A percentile compares a stretch with the other conserved stretches of the same genome.
phyloP scores from a whole-genome alignment of 2,329 filamentous ascomycete genomes.

The Mollisia scopiformis region DNA sequence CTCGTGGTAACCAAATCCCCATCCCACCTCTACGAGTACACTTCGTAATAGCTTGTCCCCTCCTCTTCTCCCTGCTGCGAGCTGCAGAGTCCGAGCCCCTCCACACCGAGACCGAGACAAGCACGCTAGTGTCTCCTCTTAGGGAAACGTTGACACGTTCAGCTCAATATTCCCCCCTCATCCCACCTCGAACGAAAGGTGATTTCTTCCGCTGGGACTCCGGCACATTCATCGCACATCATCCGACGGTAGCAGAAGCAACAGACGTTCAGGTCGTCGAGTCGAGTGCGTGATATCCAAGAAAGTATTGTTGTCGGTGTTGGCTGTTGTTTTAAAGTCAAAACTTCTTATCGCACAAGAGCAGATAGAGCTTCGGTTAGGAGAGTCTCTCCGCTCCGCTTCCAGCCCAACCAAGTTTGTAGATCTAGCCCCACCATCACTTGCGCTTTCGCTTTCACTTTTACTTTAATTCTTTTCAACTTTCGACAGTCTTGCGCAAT shows the following conservation, averaged over 20 bases:
- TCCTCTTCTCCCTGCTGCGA: neutral
- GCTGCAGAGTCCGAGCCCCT: neutral
- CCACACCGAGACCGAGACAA: neutral
- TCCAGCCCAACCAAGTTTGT: neutral
- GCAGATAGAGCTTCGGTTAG: neutral
- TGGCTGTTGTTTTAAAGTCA: neutral
- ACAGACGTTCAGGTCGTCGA: neutral
- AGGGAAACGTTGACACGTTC: neutral
- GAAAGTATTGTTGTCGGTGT: neutral
- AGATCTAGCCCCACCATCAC: neutral
- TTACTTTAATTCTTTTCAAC: too few relatives aligned
- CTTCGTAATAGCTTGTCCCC: neutral
- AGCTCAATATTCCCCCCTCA: neutral
- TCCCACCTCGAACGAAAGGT: neutral
- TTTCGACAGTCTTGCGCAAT: neutral
- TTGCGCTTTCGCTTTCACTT: neutral
- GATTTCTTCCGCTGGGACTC: neutral
- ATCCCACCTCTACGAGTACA: too few relatives aligned
- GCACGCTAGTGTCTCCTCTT: neutral
- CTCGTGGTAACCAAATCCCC: too few relatives aligned
- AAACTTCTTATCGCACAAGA: neutral
- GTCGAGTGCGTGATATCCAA: neutral
- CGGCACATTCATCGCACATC: neutral
- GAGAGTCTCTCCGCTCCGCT: neutral
- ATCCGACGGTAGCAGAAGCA: neutral